phyloP scores from a whole-genome alignment of 2,329 filamentous ascomycete genomes.

The Colletotrichum agaves region DNA sequence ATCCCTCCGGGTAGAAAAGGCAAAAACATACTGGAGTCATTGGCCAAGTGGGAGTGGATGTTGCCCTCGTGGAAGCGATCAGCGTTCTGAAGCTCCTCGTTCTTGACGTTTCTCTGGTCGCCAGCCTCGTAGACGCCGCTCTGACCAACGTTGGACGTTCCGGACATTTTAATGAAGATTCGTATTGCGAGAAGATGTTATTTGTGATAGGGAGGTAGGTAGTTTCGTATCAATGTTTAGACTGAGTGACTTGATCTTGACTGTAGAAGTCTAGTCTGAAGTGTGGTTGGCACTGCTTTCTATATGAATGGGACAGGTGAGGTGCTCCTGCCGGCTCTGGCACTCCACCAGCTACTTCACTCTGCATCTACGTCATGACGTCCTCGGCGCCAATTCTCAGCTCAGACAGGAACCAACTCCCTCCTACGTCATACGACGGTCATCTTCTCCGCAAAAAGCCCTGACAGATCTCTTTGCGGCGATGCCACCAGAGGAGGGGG shows the following conservation, averaged over 20 bases:
- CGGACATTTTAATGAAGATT: constrained; percentile 45
- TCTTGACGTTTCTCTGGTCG: constrained; percentile 76
- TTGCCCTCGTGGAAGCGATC: constrained; percentile 79
- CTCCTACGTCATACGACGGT: constrained; percentile 31
- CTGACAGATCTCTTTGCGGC: constrained; percentile 16
- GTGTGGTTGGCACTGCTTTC: background rate
- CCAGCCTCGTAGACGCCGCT: constrained; percentile 76
- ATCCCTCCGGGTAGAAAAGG: too few relatives aligned
- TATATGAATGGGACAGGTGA: background rate
- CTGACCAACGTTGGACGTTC: constrained; percentile 74
- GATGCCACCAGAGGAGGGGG: constrained; percentile 12
- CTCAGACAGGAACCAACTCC: constrained; percentile 21
- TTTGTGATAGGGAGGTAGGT: background rate
- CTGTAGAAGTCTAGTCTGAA: background rate
- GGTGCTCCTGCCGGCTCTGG: background rate
- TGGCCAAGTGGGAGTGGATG: constrained; percentile 72
- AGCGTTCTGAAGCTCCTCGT: constrained; percentile 57
- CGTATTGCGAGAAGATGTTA: background rate
- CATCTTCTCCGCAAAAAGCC: constrained; percentile 32
- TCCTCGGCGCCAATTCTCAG: constrained; percentile 32
- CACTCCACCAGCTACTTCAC: constrained; percentile 23
- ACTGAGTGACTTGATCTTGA: background rate
- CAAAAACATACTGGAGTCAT: constrained; percentile 74
- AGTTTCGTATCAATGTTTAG: background rate
- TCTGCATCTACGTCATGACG: constrained; percentile 32